Evolutionary conservation across 371 early-diverging fungal species (phyloP).

Genomic region (Mucor plumbeus): DNA sequence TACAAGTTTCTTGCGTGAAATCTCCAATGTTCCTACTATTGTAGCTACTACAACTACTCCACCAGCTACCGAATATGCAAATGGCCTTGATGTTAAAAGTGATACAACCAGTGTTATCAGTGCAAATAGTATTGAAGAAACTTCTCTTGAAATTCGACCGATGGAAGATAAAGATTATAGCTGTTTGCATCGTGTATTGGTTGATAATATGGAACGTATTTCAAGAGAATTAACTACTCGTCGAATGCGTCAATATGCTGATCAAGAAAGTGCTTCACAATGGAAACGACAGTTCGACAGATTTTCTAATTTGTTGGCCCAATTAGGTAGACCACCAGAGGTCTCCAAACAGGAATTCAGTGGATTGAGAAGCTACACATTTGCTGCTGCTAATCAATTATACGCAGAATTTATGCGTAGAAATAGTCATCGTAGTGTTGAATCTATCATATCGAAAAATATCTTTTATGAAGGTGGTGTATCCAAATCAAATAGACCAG

Average conservation of each 20-base stretch:
- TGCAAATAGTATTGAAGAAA: conserved; percentile 13
- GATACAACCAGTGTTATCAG: not conserved
- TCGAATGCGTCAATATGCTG: conserved; percentile 38
- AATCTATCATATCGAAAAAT: conserved; percentile 66
- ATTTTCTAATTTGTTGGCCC: conserved; percentile 82
- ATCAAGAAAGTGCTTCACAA: conserved; percentile 35
- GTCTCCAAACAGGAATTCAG: conserved; percentile 51
- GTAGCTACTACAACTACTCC: not conserved
- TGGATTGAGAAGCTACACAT: conserved; percentile 50
- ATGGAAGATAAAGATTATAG: conserved; percentile 68
- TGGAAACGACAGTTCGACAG: conserved; percentile 70
- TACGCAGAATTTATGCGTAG: conserved; percentile 84
- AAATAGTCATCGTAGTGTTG: conserved; percentile 70
- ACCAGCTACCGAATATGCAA: not conserved
- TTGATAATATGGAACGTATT: conserved; percentile 76
- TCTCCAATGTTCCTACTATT: conserved; percentile 46
- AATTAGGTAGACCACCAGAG: conserved; percentile 78
- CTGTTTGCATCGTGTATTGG: conserved; percentile 70
- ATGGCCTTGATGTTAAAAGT: conserved; percentile 3
- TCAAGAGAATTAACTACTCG: conserved; percentile 64
- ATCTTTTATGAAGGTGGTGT: conserved; percentile 83
- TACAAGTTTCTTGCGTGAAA: conserved; percentile 65
- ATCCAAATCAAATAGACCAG: conserved; percentile 79
- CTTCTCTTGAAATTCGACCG: conserved; percentile 25
- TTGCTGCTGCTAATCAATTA: conserved; percentile 62